Percentiles rank a stretch among this genome's conserved stretches.
phyloP scores from a whole-genome alignment of 176 grass and related monocot genomes.

The Bromus sterilis region DNA sequence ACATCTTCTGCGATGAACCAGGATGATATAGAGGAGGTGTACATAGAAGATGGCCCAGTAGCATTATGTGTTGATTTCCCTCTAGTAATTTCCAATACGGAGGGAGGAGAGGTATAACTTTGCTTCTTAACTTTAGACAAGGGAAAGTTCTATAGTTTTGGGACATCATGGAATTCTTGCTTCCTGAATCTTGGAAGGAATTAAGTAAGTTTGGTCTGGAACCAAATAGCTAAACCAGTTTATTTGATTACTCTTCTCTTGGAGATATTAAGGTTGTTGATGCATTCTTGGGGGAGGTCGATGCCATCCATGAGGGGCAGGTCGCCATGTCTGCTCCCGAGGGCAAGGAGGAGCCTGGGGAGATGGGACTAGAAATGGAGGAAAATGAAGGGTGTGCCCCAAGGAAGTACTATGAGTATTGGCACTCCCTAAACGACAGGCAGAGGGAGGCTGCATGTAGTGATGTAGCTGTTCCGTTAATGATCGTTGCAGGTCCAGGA shows the following conservation, averaged over 20 bases:
- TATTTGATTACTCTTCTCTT: slow-evolving; percentile 7
- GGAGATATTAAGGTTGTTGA: slow-evolving; percentile 43
- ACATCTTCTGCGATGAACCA: slow-evolving; percentile 8
- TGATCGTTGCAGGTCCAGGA: slow-evolving; percentile 83
- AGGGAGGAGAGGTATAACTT: slow-evolving; percentile 13
- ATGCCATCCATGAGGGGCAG: slow-evolving; percentile 37
- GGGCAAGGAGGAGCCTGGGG: slow-evolving; percentile 17
- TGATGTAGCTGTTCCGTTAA: slow-evolving; percentile 67
- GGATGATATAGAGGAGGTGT: background rate
- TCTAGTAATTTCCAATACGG: slow-evolving; percentile 34
- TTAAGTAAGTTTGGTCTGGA: slow-evolving; percentile 2
- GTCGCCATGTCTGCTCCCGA: slow-evolving; percentile 13
- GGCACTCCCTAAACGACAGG: slow-evolving; percentile 63
- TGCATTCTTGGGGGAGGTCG: slow-evolving; percentile 41
- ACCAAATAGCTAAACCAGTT: background rate
- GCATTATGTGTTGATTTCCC: slow-evolving; percentile 42
- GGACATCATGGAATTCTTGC: background rate
- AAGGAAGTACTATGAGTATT: slow-evolving; percentile 74
- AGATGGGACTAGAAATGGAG: slow-evolving; percentile 1
- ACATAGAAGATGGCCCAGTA: slow-evolving; percentile 21
- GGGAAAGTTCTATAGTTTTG: background rate
- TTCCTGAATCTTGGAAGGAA: background rate
- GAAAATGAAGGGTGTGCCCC: slow-evolving; percentile 43
- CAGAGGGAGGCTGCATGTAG: slow-evolving; percentile 80
- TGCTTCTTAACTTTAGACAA: background rate